Percentiles rank a stretch among this genome's conserved stretches.
These are phyloP conservation scores for Coemansia sp. DNA, from an alignment of 192 early-diverging fungal genomes.

Conservation along the genomic window DNA sequence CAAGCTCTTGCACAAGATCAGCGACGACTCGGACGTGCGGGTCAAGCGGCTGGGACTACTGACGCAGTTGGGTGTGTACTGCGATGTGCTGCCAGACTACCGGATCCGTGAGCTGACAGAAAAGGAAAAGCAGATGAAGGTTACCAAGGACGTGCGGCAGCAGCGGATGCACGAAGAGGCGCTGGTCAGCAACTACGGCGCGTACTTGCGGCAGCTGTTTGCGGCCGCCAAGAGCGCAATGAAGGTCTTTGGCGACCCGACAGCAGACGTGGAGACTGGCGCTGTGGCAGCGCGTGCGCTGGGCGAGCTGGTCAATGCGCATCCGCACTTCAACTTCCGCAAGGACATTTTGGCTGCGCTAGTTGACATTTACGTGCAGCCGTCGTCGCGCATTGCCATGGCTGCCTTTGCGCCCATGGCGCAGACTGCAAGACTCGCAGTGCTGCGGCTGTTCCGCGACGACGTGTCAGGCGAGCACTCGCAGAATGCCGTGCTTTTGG, in stretches of 20 bases:
- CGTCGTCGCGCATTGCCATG: slow-evolving; percentile 68
- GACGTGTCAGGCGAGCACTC: slow-evolving; percentile 88
- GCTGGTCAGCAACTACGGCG: slow-evolving; percentile 82
- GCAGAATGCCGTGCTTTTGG: slow-evolving; percentile 84
- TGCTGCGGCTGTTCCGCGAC: slow-evolving; percentile 76
- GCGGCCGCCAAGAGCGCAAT: slow-evolving; percentile 41
- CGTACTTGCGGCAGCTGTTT: slow-evolving; percentile 80
- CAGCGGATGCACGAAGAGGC: slow-evolving; percentile 85
- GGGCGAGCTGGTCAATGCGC: slow-evolving; percentile 76
- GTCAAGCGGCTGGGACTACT: slow-evolving; percentile 79
- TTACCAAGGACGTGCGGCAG: slow-evolving; percentile 90
- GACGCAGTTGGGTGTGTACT: slow-evolving; percentile 90
- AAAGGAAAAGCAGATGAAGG: slow-evolving; percentile 71
- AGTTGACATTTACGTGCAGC: slow-evolving; percentile 62
- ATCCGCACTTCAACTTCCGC: slow-evolving; percentile 97
- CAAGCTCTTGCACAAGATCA: slow-evolving; percentile 68
- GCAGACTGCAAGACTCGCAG: slow-evolving; percentile 73
- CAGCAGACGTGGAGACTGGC: slow-evolving; percentile 54
- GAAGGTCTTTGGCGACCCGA: slow-evolving; percentile 30
- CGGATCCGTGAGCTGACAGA: slow-evolving; percentile 87
- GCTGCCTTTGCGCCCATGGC: slow-evolving; percentile 63
- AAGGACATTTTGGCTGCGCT: slow-evolving; percentile 85
- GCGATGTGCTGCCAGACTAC: slow-evolving; percentile 96
- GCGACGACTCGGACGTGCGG: slow-evolving; percentile 63
- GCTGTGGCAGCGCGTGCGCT: slow-evolving; percentile 78